Base-by-base conservation (phyloP, 768 basidiomycete genomes). In the Grammothele lineata region DNA sequence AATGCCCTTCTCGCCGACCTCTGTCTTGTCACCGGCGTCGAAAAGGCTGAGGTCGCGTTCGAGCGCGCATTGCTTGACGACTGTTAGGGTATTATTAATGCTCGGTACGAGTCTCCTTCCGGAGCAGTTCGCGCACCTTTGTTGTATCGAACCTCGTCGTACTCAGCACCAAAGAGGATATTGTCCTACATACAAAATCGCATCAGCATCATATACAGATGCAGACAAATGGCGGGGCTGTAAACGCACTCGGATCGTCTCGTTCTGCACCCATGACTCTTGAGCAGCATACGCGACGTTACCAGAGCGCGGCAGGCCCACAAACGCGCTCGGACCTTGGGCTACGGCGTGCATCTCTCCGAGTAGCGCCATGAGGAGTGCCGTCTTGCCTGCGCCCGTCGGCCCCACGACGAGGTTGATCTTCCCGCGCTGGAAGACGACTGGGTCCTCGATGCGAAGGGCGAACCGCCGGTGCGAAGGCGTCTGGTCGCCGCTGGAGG, bases 1-100 rank as follows among this genome's bases (percentile, higher is more conserved):
- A 2, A 77, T 54, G 2, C 80, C 80, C 55, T 76, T 80, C 51
- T 82, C 80, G 14, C 80, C 80, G 11, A 82, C 74, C 54, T 78
- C 77, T 2, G 77, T 78, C 48, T 63, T 43, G 50, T 78, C 77
- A 2, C 77, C 76, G 15, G 72, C 73, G 14, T 73, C 62, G 45
- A 77, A 74, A 23, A 79, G 54, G 19, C 58, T 65, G 6, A 79
- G 58, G 54, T 79, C 77, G 22, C 70, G 70, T 41, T 68, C 65
- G 10, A 77, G 57, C 3, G 66, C 68, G 40, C 70, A 71, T 37
- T 71, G 70, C 25, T 61, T 38, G 35, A 70, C 55, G 37, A 72
- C 69, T 68, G 2, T 5, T 8, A 10, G 11, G 30, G 25, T 4
- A 10, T 14, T 12, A 9, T 14, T 2, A 21, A 25, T 18, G 11